Conservation (phyloP, 768 basidiomycete species). For the Dioszegia crocea region DNA sequence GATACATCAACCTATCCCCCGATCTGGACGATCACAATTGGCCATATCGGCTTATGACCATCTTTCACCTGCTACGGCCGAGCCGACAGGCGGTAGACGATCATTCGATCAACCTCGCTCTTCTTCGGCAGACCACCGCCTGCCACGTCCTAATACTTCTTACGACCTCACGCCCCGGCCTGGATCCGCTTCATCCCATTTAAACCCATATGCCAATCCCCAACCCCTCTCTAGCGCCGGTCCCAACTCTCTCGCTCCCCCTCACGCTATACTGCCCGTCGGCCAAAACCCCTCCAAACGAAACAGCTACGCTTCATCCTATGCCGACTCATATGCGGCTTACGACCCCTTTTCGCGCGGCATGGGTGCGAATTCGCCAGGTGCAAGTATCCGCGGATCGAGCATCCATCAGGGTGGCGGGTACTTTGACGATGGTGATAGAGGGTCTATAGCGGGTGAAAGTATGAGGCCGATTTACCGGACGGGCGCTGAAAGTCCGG, state of each 20-base stretch:
- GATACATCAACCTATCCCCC: not conserved
- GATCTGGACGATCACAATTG: not conserved
- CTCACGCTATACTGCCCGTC: constrained; percentile 8
- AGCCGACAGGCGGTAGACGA: not conserved
- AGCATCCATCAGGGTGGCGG: constrained; percentile 24
- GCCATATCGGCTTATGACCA: constrained; percentile 1
- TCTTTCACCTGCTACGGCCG: not conserved
- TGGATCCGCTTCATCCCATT: not conserved
- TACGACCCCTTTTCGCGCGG: constrained; percentile 29
- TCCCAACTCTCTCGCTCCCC: constrained; percentile 6
- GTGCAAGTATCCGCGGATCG: constrained; percentile 5
- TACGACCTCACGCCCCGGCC: not conserved
- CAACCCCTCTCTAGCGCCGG: not conserved
- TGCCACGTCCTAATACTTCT: not conserved
- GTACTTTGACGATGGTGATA: constrained; percentile 34
- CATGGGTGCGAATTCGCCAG: constrained; percentile 4
- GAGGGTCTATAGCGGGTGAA: constrained; percentile 34
- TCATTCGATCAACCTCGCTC: not conserved
- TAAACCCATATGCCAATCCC: not conserved
- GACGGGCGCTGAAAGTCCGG: too few species aligned
- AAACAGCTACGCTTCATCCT: constrained; percentile 11
- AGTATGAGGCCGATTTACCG: constrained; percentile 12
- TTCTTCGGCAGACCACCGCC: not conserved
- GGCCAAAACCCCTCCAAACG: not conserved
- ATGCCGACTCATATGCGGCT: constrained; percentile 30